Base-by-base conservation (phyloP, 2,329 filamentous ascomycete genomes). In the Diaporthe caulivora region DNA sequence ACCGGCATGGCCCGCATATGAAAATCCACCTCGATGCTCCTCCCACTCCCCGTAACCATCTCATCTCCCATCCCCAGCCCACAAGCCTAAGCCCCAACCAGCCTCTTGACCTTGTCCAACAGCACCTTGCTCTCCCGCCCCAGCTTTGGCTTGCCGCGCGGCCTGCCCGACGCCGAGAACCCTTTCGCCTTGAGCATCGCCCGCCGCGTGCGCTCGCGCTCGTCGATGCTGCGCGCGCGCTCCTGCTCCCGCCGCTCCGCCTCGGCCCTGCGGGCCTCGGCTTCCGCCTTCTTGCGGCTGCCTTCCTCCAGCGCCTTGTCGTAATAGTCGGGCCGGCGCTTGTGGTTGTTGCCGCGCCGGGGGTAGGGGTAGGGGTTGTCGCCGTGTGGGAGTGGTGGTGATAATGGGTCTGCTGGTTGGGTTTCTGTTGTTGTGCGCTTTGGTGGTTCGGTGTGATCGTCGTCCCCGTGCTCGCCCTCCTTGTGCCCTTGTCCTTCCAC, bases 81-180 rank as follows among this genome's bases (percentile, higher is more conserved):
- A 29, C 10, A 1, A 5, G 1, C 15, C 9, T 42, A 49, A 4
- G 47, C 17, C 11, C 55, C 55, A 75, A 97, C 89, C 82, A 97
- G 86, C 80, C 87, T 91, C 86, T 92, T 92, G 44, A 96, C 92
- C 83, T 92, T 94, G 79, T 95, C 93, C 72, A 98, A 84, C 78
- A 98, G 78, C 49, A 96, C 87, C 44, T 88, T 89, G 78, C 95
- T 95, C 86, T 97, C 95, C 75, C 94, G 88, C 1, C 95, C 95
- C 62, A 98, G 82, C 84, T 94, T 95, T 82, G 93, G 89, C 84
- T 93, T 92, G 15, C 94, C 94, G 80, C 93, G 90, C 77, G 86
- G 81, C 76, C 79, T 83, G 37, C 91, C 91, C 31, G 65, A 62
- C 18, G 85, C 86, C 77, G 93, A 92, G 1, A 88, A 87, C 77